A percentile compares a stretch with the other conserved stretches of the same genome.
These are phyloP conservation scores for Nakaseomyces uthaithaninus DNA, from an alignment of 1,139 yeast genomes.

Conservation along the genomic window DNA sequence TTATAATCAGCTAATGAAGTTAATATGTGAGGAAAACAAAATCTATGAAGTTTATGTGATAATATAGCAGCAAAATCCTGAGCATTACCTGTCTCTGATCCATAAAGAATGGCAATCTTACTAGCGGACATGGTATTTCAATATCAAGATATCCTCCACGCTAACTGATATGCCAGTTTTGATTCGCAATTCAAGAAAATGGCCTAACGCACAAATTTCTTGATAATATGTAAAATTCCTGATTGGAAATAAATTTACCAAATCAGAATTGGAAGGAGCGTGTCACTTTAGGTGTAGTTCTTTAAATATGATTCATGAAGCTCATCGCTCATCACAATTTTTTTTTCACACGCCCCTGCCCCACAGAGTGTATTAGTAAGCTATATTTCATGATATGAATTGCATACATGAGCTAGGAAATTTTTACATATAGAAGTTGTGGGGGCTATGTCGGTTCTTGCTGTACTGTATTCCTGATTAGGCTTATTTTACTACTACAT, in stretches of 20 bases:
- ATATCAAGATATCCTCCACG: not conserved
- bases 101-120: constrained; percentile 60
- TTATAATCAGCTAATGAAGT: constrained; percentile 59
- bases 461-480: too few relatives aligned
- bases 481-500: too few relatives aligned
- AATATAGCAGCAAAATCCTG: constrained; percentile 74
- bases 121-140: constrained; percentile 12
- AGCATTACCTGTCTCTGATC: constrained; percentile 90
- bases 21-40: constrained; percentile 45
- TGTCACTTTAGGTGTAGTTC: not conserved
- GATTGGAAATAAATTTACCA: too few relatives aligned
- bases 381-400: too few relatives aligned
- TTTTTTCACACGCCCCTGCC: not conserved
- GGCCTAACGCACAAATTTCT: too few relatives aligned
- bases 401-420: too few relatives aligned
- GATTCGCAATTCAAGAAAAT: too few relatives aligned
- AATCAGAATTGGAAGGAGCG: too few relatives aligned
- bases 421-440: too few relatives aligned
- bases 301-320: not conserved
- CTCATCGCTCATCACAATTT: constrained; percentile 4
- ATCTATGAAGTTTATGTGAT: constrained; percentile 48
- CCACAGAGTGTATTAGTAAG: not conserved
- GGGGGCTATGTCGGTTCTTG: too few relatives aligned
- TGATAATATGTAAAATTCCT: too few relatives aligned
- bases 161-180: too few relatives aligned